phyloP scores from a whole-genome alignment of 2,329 filamentous ascomycete genomes.

The Fusarium torreyae region DNA sequence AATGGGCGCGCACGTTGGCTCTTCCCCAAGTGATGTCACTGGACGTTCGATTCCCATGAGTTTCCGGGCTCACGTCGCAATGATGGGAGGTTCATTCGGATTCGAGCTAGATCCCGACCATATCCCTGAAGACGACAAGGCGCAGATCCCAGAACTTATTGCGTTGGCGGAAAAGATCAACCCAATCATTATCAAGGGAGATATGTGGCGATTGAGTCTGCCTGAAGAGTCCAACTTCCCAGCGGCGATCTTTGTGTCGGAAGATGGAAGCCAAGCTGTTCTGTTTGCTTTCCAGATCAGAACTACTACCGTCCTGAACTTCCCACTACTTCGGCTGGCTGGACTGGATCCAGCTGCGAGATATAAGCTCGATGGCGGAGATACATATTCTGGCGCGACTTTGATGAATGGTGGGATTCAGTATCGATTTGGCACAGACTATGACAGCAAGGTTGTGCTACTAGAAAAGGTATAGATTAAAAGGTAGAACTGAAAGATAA shows the following conservation, averaged over 20 bases:
- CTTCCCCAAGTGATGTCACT: conserved; percentile 72
- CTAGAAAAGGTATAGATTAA: conserved; percentile 59
- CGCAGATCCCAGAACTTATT: conserved; percentile 68
- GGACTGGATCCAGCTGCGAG: conserved; percentile 69
- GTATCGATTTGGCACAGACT: conserved; percentile 66
- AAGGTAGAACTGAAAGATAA: no score
- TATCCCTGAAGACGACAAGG: conserved; percentile 66
- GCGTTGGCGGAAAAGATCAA: conserved; percentile 69
- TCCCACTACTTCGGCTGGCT: conserved; percentile 68
- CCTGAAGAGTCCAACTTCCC: conserved; percentile 75
- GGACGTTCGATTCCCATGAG: conserved; percentile 68
- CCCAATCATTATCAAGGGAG: conserved; percentile 70
- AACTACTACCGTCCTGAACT: conserved; percentile 65
- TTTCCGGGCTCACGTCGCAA: conserved; percentile 76
- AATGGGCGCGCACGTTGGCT: conserved; percentile 77
- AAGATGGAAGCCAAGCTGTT: conserved; percentile 64
- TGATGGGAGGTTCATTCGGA: conserved; percentile 78
- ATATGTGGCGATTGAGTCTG: conserved; percentile 71
- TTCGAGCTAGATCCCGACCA: conserved; percentile 73
- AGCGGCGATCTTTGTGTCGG: conserved; percentile 71
- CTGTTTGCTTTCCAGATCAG: conserved; percentile 74
- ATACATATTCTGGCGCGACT: conserved; percentile 69
- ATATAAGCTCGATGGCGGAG: conserved; percentile 68
- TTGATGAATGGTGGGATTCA: conserved; percentile 75
- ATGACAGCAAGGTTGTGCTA: conserved; percentile 70